Percentiles rank a stretch among this genome's conserved stretches.
Conservation (phyloP, 2,329 filamentous ascomycete species). For the Penicillium occitanis region DNA sequence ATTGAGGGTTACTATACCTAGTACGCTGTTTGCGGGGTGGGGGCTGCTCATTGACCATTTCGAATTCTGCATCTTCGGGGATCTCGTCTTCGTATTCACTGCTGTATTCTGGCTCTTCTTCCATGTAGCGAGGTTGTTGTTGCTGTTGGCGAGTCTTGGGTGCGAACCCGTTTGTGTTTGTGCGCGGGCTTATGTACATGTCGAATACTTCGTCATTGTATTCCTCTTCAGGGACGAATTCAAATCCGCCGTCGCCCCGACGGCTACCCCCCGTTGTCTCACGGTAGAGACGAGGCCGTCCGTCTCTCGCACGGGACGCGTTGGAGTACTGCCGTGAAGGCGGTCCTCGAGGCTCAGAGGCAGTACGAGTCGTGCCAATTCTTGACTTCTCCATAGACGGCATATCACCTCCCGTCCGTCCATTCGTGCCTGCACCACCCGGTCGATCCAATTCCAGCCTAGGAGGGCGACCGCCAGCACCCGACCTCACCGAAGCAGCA, state of each 20-base stretch:
- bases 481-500: constrained; percentile 50
- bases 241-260: constrained; percentile 34
- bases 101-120: constrained; percentile 70
- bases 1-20: background rate
- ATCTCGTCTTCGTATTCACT: constrained; percentile 59
- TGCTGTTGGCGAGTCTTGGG: constrained; percentile 42
- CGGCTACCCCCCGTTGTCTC: constrained; percentile 34
- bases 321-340: constrained; percentile 34
- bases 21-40: constrained; percentile 24
- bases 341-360: constrained; percentile 53
- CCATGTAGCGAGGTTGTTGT: constrained; percentile 59
- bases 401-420: constrained; percentile 36
- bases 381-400: constrained; percentile 40
- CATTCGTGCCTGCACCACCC: constrained; percentile 28
- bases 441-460: constrained; percentile 44
- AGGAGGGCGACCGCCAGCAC: constrained; percentile 39
- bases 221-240: constrained; percentile 30
- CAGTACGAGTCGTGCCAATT: constrained; percentile 50
- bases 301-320: constrained; percentile 30
- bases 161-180: constrained; percentile 34
- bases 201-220: constrained; percentile 58
- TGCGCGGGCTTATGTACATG: constrained; percentile 61
- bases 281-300: constrained; percentile 31
- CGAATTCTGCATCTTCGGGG: constrained; percentile 74
- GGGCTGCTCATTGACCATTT: constrained; percentile 63